A percentile compares a stretch with the other conserved stretches of the same genome.
Evolutionary conservation across 2,329 filamentous ascomycete species (phyloP).

Genomic region (Pseudogymnoascus sp.): DNA sequence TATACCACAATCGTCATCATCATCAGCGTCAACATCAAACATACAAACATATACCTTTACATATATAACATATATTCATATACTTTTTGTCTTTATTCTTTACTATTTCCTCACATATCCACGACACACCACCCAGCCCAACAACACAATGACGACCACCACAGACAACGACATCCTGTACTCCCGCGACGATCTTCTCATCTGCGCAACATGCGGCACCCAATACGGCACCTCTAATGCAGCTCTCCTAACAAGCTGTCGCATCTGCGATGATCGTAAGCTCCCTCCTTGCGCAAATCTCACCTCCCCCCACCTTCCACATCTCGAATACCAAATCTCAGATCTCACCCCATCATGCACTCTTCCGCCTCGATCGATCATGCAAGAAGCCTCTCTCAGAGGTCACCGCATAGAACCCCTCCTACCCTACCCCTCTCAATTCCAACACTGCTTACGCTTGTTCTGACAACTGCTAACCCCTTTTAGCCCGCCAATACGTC

Average conservation of each 20-base stretch:
- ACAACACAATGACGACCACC: neutral
- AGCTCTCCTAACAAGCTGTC: conserved; percentile 47
- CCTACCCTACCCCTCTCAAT: neutral
- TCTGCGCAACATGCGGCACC: conserved; percentile 65
- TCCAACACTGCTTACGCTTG: neutral
- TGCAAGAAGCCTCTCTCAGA: neutral
- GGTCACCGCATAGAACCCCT: neutral
- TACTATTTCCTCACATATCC: neutral
- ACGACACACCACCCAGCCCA: neutral
- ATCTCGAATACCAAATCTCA: neutral
- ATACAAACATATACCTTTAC: neutral
- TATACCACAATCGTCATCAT: neutral
- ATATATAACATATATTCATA: neutral
- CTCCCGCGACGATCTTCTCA: conserved; percentile 34
- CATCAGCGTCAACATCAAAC: neutral
- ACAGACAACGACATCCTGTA: neutral
- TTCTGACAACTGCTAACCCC: neutral
- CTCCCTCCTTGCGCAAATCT: neutral
- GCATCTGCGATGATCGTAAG: conserved; percentile 62
- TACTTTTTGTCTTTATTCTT: neutral
- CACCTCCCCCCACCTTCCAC: neutral
- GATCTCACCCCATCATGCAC: neutral
- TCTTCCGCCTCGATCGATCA: neutral
- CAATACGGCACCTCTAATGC: conserved; percentile 54
- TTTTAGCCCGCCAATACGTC: conserved; percentile 58